A percentile compares a stretch with the other conserved stretches of the same genome.
Conservation (phyloP, 2,329 filamentous ascomycete species). For the Scedosporium minutisporum region DNA sequence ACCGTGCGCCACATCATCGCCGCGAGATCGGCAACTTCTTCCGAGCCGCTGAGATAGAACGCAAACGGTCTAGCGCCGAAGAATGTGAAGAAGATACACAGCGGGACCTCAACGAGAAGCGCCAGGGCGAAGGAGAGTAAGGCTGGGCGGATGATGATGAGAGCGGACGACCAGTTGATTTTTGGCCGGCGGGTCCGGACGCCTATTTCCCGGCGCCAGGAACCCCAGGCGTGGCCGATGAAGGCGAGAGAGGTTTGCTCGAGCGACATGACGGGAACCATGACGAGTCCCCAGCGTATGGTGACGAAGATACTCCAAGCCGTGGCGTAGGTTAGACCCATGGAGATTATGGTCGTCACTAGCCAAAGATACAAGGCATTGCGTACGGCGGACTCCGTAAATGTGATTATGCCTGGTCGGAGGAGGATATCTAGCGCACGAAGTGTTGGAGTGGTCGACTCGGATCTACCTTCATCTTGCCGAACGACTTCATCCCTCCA, state of each 20-base stretch:
- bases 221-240: conserved; percentile 57
- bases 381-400: conserved; percentile 55
- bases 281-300: conserved; percentile 64
- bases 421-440: conserved; percentile 38
- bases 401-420: conserved; percentile 48
- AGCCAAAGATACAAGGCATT: conserved; percentile 66
- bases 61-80: conserved; percentile 53
- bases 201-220: conserved; percentile 25
- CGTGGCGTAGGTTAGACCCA: conserved; percentile 57
- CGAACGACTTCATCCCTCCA: conserved; percentile 3
- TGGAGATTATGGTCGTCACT: conserved; percentile 50
- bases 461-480: neutral
- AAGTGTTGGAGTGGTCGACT: conserved; percentile 25
- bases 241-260: conserved; percentile 58
- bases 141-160: conserved; percentile 40
- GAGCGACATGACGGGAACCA: conserved; percentile 60
- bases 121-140: conserved; percentile 42
- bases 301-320: conserved; percentile 68
- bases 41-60: conserved; percentile 47
- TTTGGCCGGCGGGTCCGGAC: conserved; percentile 11
- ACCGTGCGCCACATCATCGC: conserved; percentile 55
- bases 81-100: conserved; percentile 53
- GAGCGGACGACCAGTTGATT: conserved; percentile 11
- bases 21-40: conserved; percentile 48
- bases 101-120: conserved; percentile 47